Base-by-base conservation (phyloP, 345 rosid genomes). In the Salix suchowensis region DNA sequence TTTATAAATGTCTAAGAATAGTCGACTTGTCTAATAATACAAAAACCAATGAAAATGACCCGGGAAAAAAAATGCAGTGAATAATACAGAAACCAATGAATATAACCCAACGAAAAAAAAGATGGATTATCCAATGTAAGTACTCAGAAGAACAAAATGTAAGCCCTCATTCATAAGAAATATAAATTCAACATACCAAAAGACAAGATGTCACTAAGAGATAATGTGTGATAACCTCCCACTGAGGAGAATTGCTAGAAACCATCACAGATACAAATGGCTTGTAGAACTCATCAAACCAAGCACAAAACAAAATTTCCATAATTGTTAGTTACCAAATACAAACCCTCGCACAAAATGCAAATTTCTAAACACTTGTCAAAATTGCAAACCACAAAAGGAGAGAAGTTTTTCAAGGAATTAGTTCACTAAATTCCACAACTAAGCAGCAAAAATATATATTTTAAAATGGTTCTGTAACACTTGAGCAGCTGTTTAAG, bases 51-150 rank as follows among this genome's bases (percentile, higher is more conserved):
- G 61, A 55, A n/a, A 21, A 55, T 55, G 4, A 21, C 26, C 60
- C 26, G 3, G 3, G 3, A 1, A 10, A 9, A 9, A n/a, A 9
- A 9, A 0, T 9, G 44, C 12, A 40, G 44, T 0, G 12, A 10
- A 40, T 10, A 40, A 40, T 40, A 10, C 12, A 40, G 44, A 40
- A 40, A 40, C 44, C 13, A 40, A 55, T 55, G 61, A 55, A n/a
- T 21, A 55, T 55, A 8, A 21, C 26, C 60, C 26, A 8, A 0
- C n/a, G 26, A 10, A 9, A 11, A n/a, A 9, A 0, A 34, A 34
- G 11, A 8, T 2, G 11, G 61, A 21, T 3, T 21, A 21, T 23
- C 9, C 62, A 55, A 7, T 55, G 28, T n/a, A 46, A 12, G 16
- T 46, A 55, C 28, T 55, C 4, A n/a, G 3, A n/a, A 24, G 28